Evolutionary conservation across 2,329 filamentous ascomycete genomes (phyloP), one percentile per base, ranked within the genome.

Genomic region (Atkinsonella texensis): DNA sequence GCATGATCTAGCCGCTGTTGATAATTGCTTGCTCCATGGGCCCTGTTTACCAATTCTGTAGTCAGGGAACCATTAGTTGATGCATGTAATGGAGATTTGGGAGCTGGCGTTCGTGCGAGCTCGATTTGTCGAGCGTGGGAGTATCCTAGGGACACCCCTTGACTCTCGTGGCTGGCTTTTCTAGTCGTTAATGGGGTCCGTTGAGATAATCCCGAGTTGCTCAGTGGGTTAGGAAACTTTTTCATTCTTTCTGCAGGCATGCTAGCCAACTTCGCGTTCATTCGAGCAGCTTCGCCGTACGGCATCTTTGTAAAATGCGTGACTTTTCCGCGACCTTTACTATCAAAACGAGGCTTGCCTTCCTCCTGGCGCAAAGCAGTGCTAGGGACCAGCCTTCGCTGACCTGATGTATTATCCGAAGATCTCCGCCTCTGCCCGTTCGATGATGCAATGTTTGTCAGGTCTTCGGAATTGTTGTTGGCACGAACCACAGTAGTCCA

Each of bases 101-200:
- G 45, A 11, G 39, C 41, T 39, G 54, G 53, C 5, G 49, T 56
- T 45, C 44, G 47, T 46, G 49, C 48, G 15, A 52, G 49, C 6
- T 50, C 39, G 6, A 39, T 49, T 9, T 55, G 54, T 2, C 32
- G 35, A 23, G 38, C 52, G 4, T 46, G 49, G 6, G 49, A 49
- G 42, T 46, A 49, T 12, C 40, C 41, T 9, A 47, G n/a, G 10
- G 52, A 28, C 31, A 35, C n/a, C 20, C 38, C 6, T 20, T 5
- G 4, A 10, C 18, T 38, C 28, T 35, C 44, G 1, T 15, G 11
- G 4, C 12, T 18, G 20, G 41, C 12, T 44, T 31, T 43, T 10
- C 7, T 8, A 17, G 9, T n/a, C 42, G 31, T 40, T n/a, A 12
- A 23, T 7, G 42, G 12, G 28, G 23, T 33, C 15, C n/a, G 10